Base-by-base conservation (phyloP, 768 basidiomycete species). In the Russula dissimulans region DNA sequence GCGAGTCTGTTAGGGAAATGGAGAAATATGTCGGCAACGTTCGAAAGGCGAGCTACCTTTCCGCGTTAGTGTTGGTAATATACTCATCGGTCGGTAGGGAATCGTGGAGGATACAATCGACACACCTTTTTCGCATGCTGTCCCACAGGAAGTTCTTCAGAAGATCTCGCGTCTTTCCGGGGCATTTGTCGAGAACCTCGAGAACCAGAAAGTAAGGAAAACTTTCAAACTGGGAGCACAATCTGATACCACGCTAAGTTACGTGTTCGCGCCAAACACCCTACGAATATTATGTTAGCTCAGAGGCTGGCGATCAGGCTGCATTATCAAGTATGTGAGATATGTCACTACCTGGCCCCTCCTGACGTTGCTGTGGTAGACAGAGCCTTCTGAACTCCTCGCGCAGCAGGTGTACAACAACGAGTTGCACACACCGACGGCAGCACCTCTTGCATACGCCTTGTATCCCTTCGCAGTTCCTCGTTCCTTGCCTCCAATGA, bases 141-240 rank as follows among this genome's bases (percentile, higher is more conserved):
- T 88, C 43, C 72, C 70, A 0, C 66, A 72, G 10, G 79, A 80
- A 56, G 62, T 82, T n/a, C 65, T 85, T 22, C 81, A 83, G 61
- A 77, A 76, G 31, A 81, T 91, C 60, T 91, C 89, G n/a, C 82
- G 85, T 54, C 58, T 81, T 18, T 77, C 86, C 7, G 82, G 81
- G 46, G 87, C 84, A 4, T 83, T 84, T 63, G 70, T 83, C 5
- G 84, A 87, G 68, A 78, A 77, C 59, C 66, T 76, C 31, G 78
- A 77, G 26, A 65, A 69, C 44, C 51, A 48, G 71, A 74, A 55
- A 78, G 79, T 60, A 75, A 77, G 71, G 85, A 82, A 63, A 60
- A 70, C 41, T 56, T 49, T 54, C 2, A 31, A 12, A 4, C 34
- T 45, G 14, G 15, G 52, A 22, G n/a, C 29, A 38, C 14, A 38